Percentiles rank a stretch among this genome's conserved stretches.
Conservation (phyloP, 2,329 filamentous ascomycete genomes). For the Colletotrichum sp. region DNA sequence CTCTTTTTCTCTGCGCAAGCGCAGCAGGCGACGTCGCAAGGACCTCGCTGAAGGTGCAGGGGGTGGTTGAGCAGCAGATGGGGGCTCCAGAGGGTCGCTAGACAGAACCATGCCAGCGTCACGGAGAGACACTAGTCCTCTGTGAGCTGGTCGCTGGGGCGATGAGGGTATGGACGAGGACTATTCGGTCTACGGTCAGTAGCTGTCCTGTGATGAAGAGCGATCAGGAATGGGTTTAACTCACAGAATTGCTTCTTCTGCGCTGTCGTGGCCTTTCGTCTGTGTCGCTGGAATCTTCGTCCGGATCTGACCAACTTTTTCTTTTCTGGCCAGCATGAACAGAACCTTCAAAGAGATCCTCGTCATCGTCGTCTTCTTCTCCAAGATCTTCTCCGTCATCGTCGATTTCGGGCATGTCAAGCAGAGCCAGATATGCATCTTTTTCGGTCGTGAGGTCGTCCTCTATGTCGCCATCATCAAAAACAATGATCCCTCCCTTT, state of each 20-base stretch:
- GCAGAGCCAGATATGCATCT: slow-evolving; percentile 83
- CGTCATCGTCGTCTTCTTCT: slow-evolving; percentile 59
- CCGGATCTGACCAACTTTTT: slow-evolving; percentile 76
- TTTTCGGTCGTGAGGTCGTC: slow-evolving; percentile 77
- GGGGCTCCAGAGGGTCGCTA: slow-evolving; percentile 56
- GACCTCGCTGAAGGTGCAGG: slow-evolving; percentile 73
- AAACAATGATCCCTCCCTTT: slow-evolving; percentile 88
- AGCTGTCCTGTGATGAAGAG: background rate
- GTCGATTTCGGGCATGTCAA: slow-evolving; percentile 89
- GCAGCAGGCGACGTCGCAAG: slow-evolving; percentile 75
- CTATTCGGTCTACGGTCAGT: slow-evolving; percentile 42
- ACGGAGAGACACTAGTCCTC: slow-evolving; percentile 63
- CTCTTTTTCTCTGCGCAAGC: slow-evolving; percentile 80
- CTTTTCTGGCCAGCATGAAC: slow-evolving; percentile 68
- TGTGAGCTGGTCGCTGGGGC: slow-evolving; percentile 63
- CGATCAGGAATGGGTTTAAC: slow-evolving; percentile 27
- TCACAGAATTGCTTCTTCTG: slow-evolving; percentile 86
- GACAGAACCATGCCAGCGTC: slow-evolving; percentile 52
- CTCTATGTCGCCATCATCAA: slow-evolving; percentile 95
- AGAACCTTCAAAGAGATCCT: slow-evolving; percentile 44
- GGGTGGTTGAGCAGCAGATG: slow-evolving; percentile 62
- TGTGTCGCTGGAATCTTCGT: slow-evolving; percentile 72
- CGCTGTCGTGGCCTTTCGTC: slow-evolving; percentile 79
- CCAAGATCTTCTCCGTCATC: slow-evolving; percentile 72
- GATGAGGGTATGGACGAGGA: slow-evolving; percentile 71